Evolutionary conservation across 169 alveolate genomes (phyloP).

Genomic region (Plasmodium gonderi): DNA sequence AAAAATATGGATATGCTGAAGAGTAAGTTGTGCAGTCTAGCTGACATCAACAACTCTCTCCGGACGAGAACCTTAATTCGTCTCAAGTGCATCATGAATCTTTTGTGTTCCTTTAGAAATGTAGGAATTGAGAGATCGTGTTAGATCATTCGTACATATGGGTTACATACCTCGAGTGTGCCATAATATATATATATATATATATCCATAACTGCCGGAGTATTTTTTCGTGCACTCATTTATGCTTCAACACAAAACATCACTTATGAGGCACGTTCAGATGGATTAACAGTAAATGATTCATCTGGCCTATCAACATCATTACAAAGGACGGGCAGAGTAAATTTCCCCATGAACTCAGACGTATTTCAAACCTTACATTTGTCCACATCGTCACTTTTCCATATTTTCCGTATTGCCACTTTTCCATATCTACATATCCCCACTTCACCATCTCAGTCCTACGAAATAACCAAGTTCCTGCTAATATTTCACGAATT

Average conservation of each 20-base stretch:
- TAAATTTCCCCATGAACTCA: too few relatives aligned
- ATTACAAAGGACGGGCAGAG: too few relatives aligned
- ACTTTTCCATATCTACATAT: background rate
- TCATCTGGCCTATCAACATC: too few relatives aligned
- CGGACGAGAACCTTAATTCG: conserved; percentile 13
- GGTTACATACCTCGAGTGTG: too few relatives aligned
- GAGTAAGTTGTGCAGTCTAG: conserved; percentile 1
- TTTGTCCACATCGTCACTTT: too few relatives aligned
- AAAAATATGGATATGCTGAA: conserved; percentile 40
- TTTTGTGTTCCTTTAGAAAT: conserved; percentile 61
- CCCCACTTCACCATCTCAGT: background rate
- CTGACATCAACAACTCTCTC: conserved; percentile 22
- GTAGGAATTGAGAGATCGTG: conserved; percentile 8
- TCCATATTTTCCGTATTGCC: background rate
- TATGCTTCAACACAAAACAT: too few relatives aligned
- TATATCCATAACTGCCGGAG: too few relatives aligned
- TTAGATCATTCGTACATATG: background rate
- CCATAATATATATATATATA: too few relatives aligned
- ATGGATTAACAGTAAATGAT: too few relatives aligned
- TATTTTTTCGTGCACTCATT: too few relatives aligned
- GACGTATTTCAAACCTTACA: too few relatives aligned
- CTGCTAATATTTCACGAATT: conserved; percentile 34
- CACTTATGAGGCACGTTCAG: too few relatives aligned
- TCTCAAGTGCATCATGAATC: conserved; percentile 53
- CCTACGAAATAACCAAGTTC: conserved; percentile 54